Evolutionary conservation across 2,329 filamentous ascomycete species (phyloP), one percentile per base, ranked within the genome.

Genomic region (Cytospora chrysosperma): DNA sequence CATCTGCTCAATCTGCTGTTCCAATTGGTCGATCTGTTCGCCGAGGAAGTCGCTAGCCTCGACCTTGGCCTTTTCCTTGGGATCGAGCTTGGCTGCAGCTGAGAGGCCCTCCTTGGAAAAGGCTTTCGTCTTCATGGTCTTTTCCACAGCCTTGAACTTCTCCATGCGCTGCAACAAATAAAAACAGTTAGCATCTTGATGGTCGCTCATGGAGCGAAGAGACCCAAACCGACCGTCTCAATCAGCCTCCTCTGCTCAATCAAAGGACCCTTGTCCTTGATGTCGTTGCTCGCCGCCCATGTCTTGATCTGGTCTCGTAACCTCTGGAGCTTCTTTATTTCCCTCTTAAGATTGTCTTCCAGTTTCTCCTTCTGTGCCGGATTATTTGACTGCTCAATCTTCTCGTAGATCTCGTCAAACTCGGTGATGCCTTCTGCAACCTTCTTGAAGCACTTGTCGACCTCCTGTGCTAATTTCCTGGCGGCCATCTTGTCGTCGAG

Each of bases 71-170:
- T 96, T 92, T 76, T 98, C 95, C 75, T 93, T 96, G n/a, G 95
- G 95, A 79, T 99, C 95, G 68, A 98, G 85, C 77, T 96, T 96
- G 57, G 92, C 89, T 28, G 93, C 92, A 59, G 94, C 91, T 68
- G 92, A 95, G 68, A 99, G 81, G 52, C 95, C 95, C 78, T 98
- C 95, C 82, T 99, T 98, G 67, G 95, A 98, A 79, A 97, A 99
- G 66, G 95, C 95, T 78, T 99, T 99, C 63, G 95, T 99, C 83
- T 99, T 99, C 95, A 99, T 98, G 73, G 97, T 95, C 82, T 99
- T 99, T 78, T 99, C 95, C 59, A 99, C 95, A n/a, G 93, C 94
- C 81, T 99, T 99, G 86, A 99, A 99, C 73, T 92, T 93, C 80
- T 99, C 95, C 95, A 99, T 99, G 91, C 94, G 89, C 92, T 95